Base-by-base conservation (phyloP, 2,329 filamentous ascomycete species). In the Fusarium papillatum region DNA sequence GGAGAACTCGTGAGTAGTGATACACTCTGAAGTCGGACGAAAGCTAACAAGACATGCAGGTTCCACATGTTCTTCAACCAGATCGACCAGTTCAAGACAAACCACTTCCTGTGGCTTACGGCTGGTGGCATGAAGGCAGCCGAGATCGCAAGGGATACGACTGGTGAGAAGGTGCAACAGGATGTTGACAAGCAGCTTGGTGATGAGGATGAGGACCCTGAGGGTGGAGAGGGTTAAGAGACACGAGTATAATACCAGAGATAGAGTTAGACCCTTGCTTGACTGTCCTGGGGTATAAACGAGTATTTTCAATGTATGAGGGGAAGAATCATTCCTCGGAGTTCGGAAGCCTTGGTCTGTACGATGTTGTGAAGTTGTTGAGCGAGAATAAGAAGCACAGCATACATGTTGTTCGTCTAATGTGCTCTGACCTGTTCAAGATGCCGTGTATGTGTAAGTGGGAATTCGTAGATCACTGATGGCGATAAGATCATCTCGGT, bases 1-100 rank as follows among this genome's bases (percentile, higher is more conserved):
- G 82, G 93, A 95, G 75, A 95, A 96, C 82, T 91, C 94, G 94
- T 96, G 88, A 90, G 94, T 91, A 43, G 5, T 36, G 36, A 53
- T 16, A 39, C 16, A 26, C 50, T 5, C n/a, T 19, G 10, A 29
- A 43, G 39, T 43, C 19, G 50, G 36, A 61, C 36, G 61, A 50
- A 14, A 68, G 19, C 77, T 78, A 74, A 78, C 73, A 66, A 34
- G 10, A 34, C 10, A 19, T 64, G 24, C 77, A 95, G 93, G 19
- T 95, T 95, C 84, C 92, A 94, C 79, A 88, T 90, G 48, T 95
- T 95, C 84, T 95, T 95, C 86, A 92, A 94, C 81, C 94, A 95
- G 83, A 90, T 95, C 70, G 94, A 96, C 81, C 92, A 93, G 81
- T 95, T 93, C 85, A 90, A 90, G 75, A 90, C 90, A 14, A 90